Base-by-base conservation (phyloP, 768 basidiomycete species). In the Neoboletus brunneissimus region DNA sequence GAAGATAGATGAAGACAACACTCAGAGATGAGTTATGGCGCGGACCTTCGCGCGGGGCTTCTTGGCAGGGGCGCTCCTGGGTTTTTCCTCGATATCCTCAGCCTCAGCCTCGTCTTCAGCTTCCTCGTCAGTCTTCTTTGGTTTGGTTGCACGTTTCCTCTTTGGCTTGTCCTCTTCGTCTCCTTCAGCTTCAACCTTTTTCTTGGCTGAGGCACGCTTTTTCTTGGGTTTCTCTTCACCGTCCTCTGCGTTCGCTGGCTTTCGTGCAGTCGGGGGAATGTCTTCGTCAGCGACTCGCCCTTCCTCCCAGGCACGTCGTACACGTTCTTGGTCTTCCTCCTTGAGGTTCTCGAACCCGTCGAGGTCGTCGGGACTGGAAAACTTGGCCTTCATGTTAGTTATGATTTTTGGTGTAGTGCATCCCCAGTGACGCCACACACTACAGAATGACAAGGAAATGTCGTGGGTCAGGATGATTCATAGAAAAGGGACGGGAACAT, bases 381-480 rank as follows among this genome's bases (percentile, higher is more conserved):
- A 80, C 3, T 75, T 71, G 13, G 77, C 76, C 73, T 93, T 89
- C 71, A 90, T 77, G 67, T 93, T 94, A 22, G 66, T 67, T 32
- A 96, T 63, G 48, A 94, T 83, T 64, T 80, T 84, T 20, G 77
- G 43, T 0, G 92, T 93, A 8, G 81, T 79, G 67, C 94, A 95
- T 20, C 93, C 93, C 92, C 92, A 96, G 66, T 96, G 94, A 59
- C 91, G 84, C 91, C 91, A 96, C 34, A 78, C 70, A 66, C 89
- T 91, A 13, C 18, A 16, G 46, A 27, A 49, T n/a, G 34, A 46
- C 37, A 40, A 60, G 3, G 25, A 7, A 13, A 40, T 8, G 23
- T 0, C 25, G 5, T 32, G 31, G 23, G 31, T 56, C 8, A 55
- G 43, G 13, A 47, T 29, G 38, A 41, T 22, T 0, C 22, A 34